phyloP scores from a whole-genome alignment of 2,329 filamentous ascomycete species.

The Apiospora saccharicola region DNA sequence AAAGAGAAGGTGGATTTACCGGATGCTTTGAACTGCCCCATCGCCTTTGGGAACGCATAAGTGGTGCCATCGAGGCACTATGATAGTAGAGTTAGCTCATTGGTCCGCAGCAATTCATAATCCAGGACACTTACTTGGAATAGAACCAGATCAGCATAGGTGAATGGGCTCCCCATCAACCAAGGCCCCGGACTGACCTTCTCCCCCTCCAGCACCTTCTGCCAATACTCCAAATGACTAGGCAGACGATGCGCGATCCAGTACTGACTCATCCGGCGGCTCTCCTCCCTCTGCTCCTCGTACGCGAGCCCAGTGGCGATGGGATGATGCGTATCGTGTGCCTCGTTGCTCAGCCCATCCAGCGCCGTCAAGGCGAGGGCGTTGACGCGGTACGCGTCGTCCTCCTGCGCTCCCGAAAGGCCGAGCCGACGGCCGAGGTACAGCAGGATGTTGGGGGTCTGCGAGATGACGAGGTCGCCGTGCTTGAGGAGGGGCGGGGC shows the following conservation, averaged over 20 bases:
- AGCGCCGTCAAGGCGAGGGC: constrained; percentile 72
- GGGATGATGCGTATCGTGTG: constrained; percentile 81
- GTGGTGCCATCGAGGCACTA: constrained; percentile 62
- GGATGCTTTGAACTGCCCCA: constrained; percentile 50
- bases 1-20: background rate
- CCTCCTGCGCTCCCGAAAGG: constrained; percentile 51
- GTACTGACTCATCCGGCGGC: constrained; percentile 62
- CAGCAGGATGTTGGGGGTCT: constrained; percentile 76
- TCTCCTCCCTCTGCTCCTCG: constrained; percentile 77
- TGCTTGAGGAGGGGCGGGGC: constrained; percentile 73
- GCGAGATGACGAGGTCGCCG: constrained; percentile 68
- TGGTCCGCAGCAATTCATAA: too few relatives aligned
- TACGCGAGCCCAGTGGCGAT: constrained; percentile 67
- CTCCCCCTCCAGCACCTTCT: constrained; percentile 68
- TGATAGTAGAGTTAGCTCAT: constrained; percentile 1
- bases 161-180: constrained; percentile 70
- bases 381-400: constrained; percentile 65
- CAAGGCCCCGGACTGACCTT: constrained; percentile 66
- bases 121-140: constrained; percentile 64
- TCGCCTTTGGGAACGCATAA: constrained; percentile 75
- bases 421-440: constrained; percentile 71
- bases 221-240: constrained; percentile 77
- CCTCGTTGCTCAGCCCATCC: constrained; percentile 74
- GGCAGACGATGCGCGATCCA: constrained; percentile 70
- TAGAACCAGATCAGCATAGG: constrained; percentile 76